Evolutionary conservation across 495 filamentous ascomycete species (phyloP), one percentile per base, ranked within the genome.

Genomic region (Penicillium silybi): DNA sequence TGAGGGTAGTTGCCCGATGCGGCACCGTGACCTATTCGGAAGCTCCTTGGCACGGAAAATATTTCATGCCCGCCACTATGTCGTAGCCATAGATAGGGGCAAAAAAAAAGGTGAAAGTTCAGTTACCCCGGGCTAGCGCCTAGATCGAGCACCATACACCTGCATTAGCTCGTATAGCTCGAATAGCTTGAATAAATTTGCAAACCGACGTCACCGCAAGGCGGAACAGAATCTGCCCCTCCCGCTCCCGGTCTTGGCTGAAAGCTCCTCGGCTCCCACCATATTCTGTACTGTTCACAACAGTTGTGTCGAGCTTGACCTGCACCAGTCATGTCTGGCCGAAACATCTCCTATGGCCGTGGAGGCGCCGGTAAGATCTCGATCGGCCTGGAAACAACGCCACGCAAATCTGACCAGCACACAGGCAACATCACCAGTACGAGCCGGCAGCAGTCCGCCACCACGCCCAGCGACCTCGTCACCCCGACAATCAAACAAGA

Each of bases 371-470:
- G 79, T 81, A 68, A 57, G 64, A 22, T 11, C 19, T 32, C 13
- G 11, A 17, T 17, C 17, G 4, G 1, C 18, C 10, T n/a, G 10
- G 16, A 23, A 25, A 22, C 25, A 37, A n/a, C 18, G 4, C 23
- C 22, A 15, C 22, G 34, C 18, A 13, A 15, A 19, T 25, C 34
- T 35, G 27, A 44, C 48, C 48, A 37, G 0, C 23, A 41, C 29
- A 9, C 74, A 75, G 90, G 90, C 56, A 95, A 95, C 74, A 88
- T 92, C 56, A 79, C 77, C 57, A 95, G 95, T 74, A 88, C 92
- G 54, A 79, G 77, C 61, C 80, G 80, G 55, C 71, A 76, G 47
- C 68, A 81, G 56, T 74, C 74, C 54, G 68, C 71, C 35, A 61
- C 76, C 50, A 66, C 72, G 6, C 73, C 83, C 50, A 62, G 74